A percentile compares a stretch with the other conserved stretches of the same genome.
Conservation (phyloP, 2,329 filamentous ascomycete species). For the Fusarium tjaetaba region DNA sequence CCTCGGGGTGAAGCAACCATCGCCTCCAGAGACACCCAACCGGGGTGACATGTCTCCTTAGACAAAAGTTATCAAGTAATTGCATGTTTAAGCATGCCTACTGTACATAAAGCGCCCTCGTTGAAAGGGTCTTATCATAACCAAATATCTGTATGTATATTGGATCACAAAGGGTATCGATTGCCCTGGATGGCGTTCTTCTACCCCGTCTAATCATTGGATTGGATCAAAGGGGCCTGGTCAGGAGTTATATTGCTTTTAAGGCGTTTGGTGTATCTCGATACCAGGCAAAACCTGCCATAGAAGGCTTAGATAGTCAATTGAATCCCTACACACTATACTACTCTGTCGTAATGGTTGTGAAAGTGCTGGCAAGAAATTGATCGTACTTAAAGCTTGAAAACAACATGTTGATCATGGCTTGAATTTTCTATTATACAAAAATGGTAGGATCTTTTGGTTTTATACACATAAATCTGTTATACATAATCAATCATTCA, state of each 20-base stretch:
- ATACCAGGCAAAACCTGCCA: conserved; percentile 22
- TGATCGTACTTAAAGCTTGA: background rate
- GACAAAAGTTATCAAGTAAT: background rate
- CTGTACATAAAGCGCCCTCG: conserved; percentile 2
- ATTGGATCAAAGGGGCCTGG: background rate
- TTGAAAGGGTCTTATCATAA: background rate
- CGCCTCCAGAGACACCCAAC: background rate
- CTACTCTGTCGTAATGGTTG: background rate
- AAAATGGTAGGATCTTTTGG: background rate
- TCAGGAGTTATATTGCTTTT: background rate
- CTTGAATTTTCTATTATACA: conserved; percentile 21
- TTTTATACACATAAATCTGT: conserved; percentile 22
- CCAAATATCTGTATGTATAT: background rate
- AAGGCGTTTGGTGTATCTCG: conserved; percentile 26
- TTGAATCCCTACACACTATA: background rate
- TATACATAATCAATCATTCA: conserved; percentile 23
- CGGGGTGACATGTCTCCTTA: conserved; percentile 4
- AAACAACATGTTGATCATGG: background rate
- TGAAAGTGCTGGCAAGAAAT: background rate
- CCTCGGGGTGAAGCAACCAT: conserved; percentile 60
- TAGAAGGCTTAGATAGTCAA: conserved; percentile 19
- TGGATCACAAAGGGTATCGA: conserved; percentile 10
- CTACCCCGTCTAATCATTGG: background rate
- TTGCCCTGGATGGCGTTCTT: conserved; percentile 9
- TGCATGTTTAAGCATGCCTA: conserved; percentile 1